These are phyloP conservation scores for Circinella umbellata DNA, from an alignment of 371 early-diverging fungal genomes.

Conservation along the genomic window DNA sequence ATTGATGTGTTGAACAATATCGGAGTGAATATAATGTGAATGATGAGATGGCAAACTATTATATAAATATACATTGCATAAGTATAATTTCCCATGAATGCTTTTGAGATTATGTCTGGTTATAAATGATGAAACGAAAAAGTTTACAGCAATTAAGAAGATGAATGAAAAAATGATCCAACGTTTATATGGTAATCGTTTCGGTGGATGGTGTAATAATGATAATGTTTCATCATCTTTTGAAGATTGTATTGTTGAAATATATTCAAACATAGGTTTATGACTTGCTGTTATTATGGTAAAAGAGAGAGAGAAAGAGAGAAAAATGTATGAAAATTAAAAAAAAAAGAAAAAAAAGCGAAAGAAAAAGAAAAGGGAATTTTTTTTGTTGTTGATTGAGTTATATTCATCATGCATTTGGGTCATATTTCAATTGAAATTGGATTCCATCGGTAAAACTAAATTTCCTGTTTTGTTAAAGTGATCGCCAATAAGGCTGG, in stretches of 20 bases:
- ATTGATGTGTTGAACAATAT: conserved; percentile 11
- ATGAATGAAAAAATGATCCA: background rate
- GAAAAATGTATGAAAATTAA: background rate
- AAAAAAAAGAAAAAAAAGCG: background rate
- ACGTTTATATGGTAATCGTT: conserved; percentile 1
- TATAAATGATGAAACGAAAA: background rate
- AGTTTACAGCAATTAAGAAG: conserved; percentile 2
- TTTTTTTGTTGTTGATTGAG: too few relatives aligned
- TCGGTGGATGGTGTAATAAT: conserved; percentile 1
- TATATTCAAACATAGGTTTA: background rate
- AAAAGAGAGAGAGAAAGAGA: background rate
- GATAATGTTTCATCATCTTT: background rate
- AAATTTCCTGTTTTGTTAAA: background rate
- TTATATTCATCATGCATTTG: background rate
- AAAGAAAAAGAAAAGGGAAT: background rate
- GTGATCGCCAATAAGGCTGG: background rate
- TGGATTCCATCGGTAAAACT: background rate
- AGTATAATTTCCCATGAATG: too few relatives aligned
- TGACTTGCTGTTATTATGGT: too few relatives aligned
- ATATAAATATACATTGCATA: background rate
- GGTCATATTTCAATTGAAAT: background rate
- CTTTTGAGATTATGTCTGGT: too few relatives aligned
- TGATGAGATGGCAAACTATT: background rate
- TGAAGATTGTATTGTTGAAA: background rate
- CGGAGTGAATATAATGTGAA: conserved; percentile 9